Evolutionary conservation across 768 basidiomycete species (phyloP), one percentile per base, ranked within the genome.

Genomic region (Naganishia randhawae): DNA sequence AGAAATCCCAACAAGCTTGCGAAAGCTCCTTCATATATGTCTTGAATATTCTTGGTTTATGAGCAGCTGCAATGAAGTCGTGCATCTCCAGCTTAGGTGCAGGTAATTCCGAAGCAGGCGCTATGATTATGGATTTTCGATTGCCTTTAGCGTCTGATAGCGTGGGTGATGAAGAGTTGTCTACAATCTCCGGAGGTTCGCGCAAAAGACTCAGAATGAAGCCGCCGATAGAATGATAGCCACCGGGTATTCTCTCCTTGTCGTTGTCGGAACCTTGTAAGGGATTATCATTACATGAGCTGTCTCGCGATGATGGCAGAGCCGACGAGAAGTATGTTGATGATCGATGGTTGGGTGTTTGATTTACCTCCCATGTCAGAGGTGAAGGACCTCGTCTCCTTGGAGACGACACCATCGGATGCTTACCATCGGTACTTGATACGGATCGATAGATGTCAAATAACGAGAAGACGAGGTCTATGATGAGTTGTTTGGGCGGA

Each of bases 401-500:
- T 5, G 57, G 22, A 13, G 37, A 61, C 7, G 22, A 22, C n/a
- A 29, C 16, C 19, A 3, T 41, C 14, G 37, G 19, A 7, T 0
- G 29, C 7, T 6, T n/a, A 22, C n/a, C 45, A 22, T 48, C 45
- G 7, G 45, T 4, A 22, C 45, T 17, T n/a, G 45, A 22, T 48
- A 17, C 45, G 19, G 39, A 19, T n/a, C 53, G 41, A n/a, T 92
- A 97, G 17, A 98, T 81, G 2, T 97, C 93, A 75, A 94, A 95
- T 8, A 97, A 83, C 66, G 89, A 83, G n/a, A 88, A 83, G 54
- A 97, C 83, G 17, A 99, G 82, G 63, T 98, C 96, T 50, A 90
- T 82, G 41, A 99, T 94, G 65, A 97, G 85, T 74, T 94, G 92
- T 37, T 94, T 87, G 5, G 91, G 89, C 3, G 87, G 85, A 10